phyloP scores from a whole-genome alignment of 257 asterid genomes.

The Thymus mandschuricus region DNA sequence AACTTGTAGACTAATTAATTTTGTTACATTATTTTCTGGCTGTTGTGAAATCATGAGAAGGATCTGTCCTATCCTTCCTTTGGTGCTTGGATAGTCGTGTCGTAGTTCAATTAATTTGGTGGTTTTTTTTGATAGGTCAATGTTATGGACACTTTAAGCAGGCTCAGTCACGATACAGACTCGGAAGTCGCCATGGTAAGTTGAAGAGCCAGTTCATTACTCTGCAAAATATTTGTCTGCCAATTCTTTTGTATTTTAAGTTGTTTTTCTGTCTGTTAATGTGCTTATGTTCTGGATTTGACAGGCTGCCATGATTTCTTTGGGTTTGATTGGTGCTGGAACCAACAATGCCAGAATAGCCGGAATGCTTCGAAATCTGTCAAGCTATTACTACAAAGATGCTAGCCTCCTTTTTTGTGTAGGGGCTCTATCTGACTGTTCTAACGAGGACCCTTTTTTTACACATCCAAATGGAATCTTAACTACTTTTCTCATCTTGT shows the following conservation, averaged over 20 bases:
- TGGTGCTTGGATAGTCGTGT: background rate
- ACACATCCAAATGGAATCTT: slow-evolving; percentile 14
- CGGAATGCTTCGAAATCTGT: slow-evolving; percentile 96
- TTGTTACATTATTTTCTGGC: background rate
- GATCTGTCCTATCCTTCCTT: slow-evolving; percentile 3
- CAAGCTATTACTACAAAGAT: slow-evolving; percentile 96
- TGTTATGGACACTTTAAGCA: slow-evolving; percentile 98
- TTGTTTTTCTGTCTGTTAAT: background rate
- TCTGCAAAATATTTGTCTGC: slow-evolving; percentile 6
- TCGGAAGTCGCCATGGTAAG: slow-evolving; percentile 94
- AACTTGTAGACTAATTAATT: background rate
- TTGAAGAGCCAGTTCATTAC: slow-evolving; percentile 7
- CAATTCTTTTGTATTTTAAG: background rate
- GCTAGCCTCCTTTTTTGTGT: slow-evolving; percentile 95
- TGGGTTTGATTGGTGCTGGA: slow-evolving; percentile 98
- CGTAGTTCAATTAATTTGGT: slow-evolving; percentile 29
- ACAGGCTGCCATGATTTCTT: slow-evolving; percentile 85
- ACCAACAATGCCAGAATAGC: slow-evolving; percentile 99
- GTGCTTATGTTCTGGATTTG: slow-evolving; percentile 21
- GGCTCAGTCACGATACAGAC: slow-evolving; percentile 98
- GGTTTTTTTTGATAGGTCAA: slow-evolving; percentile 64
- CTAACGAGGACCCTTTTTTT: background rate
- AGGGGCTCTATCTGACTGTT: slow-evolving; percentile 36
- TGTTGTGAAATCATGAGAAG: background rate
- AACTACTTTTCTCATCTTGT: slow-evolving; percentile 17